Conservation (phyloP, 2,329 filamentous ascomycete genomes). For the Tolypocladium tropicale region DNA sequence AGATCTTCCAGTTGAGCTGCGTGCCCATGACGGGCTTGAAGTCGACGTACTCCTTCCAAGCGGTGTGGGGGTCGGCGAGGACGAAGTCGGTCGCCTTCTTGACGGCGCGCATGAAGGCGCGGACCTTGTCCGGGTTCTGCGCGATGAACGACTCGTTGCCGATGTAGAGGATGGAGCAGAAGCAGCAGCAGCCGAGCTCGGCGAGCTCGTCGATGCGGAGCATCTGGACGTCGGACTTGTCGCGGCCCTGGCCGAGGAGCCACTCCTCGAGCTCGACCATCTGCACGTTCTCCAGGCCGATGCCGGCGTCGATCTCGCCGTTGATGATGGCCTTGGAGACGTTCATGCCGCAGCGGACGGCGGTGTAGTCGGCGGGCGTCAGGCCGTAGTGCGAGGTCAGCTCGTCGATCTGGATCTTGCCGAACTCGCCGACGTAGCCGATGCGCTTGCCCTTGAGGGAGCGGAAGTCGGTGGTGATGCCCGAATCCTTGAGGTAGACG, state of each 20-base stretch:
- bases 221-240: slow-evolving; percentile 64
- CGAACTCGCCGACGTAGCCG: slow-evolving; percentile 72
- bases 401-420: slow-evolving; percentile 78
- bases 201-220: slow-evolving; percentile 72
- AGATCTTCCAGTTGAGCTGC: slow-evolving; percentile 65
- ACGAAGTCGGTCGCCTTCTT: slow-evolving; percentile 68
- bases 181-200: slow-evolving; percentile 73
- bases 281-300: slow-evolving; percentile 72
- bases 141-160: slow-evolving; percentile 61
- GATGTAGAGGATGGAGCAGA: slow-evolving; percentile 74
- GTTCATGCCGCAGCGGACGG: slow-evolving; percentile 73
- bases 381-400: slow-evolving; percentile 70
- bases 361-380: slow-evolving; percentile 62
- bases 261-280: slow-evolving; percentile 76
- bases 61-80: slow-evolving; percentile 48
- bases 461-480: slow-evolving; percentile 65
- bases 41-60: slow-evolving; percentile 60
- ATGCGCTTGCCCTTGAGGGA: slow-evolving; percentile 68
- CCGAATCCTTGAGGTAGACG: slow-evolving; percentile 63
- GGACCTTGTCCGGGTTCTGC: slow-evolving; percentile 55
- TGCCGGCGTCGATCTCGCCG: slow-evolving; percentile 62
- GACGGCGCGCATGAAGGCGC: slow-evolving; percentile 59
- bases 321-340: slow-evolving; percentile 66
- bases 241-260: slow-evolving; percentile 53
- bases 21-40: slow-evolving; percentile 63